Percentiles rank a stretch among this genome's conserved stretches.
Evolutionary conservation across 2,329 filamentous ascomycete genomes (phyloP).

Genomic region (Pezicula neosporulosa): DNA sequence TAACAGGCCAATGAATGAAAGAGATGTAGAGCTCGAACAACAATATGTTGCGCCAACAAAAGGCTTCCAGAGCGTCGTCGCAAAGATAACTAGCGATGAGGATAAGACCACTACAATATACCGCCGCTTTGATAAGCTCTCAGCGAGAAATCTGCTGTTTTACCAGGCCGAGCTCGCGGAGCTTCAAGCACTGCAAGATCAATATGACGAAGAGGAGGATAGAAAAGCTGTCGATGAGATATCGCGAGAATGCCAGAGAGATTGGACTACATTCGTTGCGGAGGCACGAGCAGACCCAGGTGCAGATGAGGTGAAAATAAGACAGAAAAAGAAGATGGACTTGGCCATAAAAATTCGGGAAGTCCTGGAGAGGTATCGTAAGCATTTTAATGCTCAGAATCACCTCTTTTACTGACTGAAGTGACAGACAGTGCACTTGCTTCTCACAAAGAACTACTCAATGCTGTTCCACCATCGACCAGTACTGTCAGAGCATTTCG

Average conservation of each 20-base stretch:
- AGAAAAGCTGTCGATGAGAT: background rate
- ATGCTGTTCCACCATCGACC: slow-evolving; percentile 2
- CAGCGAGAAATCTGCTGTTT: slow-evolving; percentile 16
- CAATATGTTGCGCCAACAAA: slow-evolving; percentile 2
- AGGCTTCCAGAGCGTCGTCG: slow-evolving; percentile 10
- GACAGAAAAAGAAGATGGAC: slow-evolving; percentile 8
- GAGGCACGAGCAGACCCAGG: background rate
- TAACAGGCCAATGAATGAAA: too few relatives aligned
- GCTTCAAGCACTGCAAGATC: slow-evolving; percentile 8
- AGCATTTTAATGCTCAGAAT: background rate
- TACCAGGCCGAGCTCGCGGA: slow-evolving; percentile 17
- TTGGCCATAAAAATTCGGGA: slow-evolving; percentile 10
- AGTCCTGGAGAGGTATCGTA: slow-evolving; percentile 15
- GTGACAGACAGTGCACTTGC: slow-evolving; percentile 11
- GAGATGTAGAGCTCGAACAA: background rate
- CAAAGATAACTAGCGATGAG: slow-evolving; percentile 10
- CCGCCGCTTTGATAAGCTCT: slow-evolving; percentile 16
- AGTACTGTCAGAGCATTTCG: slow-evolving; percentile 16
- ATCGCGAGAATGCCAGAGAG: slow-evolving; percentile 7
- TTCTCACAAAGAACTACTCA: slow-evolving; percentile 13
- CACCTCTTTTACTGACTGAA: background rate
- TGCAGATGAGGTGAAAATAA: slow-evolving; percentile 1
- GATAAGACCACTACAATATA: slow-evolving; percentile 18
- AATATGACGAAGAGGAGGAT: slow-evolving; percentile 11
- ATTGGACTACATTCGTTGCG: slow-evolving; percentile 8